Evolutionary conservation across 2,329 filamentous ascomycete genomes (phyloP), one percentile per base, ranked within the genome.

Genomic region (Torrubiellomyces zombiae): DNA sequence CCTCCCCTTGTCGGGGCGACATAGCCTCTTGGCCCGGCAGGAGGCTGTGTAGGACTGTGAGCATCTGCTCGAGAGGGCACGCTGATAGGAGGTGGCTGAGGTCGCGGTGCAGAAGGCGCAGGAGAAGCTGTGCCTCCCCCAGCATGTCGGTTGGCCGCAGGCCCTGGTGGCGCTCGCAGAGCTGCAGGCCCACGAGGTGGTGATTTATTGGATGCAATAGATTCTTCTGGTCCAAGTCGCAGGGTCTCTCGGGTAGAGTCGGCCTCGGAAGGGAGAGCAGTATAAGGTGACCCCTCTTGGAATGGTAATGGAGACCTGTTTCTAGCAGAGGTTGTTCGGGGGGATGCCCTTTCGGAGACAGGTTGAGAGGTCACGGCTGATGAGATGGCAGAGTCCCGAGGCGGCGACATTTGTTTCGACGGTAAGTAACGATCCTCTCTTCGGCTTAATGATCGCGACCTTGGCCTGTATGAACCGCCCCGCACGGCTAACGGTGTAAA

Each of bases 131-230:
- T n/a, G n/a, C n/a, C n/a, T n/a, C n/a, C n/a, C n/a, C n/a, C n/a
- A n/a, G n/a, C n/a, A n/a, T n/a, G n/a, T n/a, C n/a, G n/a, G n/a
- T n/a, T n/a, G n/a, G n/a, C n/a, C n/a, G n/a, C n/a, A n/a, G 48
- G 47, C 0, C 48, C 62, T 1, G 63, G 62, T 12, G 62, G 59
- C 9, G 51, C 54, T 32, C 63, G 53, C 11, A 66, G 44, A 9
- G 62, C 63, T 9, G 64, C 62, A 15, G 65, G 65, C 0, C 63
- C 65, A 25, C 62, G 58, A 3, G 65, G 65, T 9, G 65, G 65
- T 11, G 64, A 66, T 33, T 51, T 50, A 9, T 42, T 33, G 16
- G 39, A 33, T 4, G 38, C 32, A 7, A 40, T 40, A 20, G 40
- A 30, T 15, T 42, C 52, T 28, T 36, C 43, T 18, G 30, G 43